phyloP scores from a whole-genome alignment of 371 early-diverging fungal genomes.

The Parasitella parasitica region DNA sequence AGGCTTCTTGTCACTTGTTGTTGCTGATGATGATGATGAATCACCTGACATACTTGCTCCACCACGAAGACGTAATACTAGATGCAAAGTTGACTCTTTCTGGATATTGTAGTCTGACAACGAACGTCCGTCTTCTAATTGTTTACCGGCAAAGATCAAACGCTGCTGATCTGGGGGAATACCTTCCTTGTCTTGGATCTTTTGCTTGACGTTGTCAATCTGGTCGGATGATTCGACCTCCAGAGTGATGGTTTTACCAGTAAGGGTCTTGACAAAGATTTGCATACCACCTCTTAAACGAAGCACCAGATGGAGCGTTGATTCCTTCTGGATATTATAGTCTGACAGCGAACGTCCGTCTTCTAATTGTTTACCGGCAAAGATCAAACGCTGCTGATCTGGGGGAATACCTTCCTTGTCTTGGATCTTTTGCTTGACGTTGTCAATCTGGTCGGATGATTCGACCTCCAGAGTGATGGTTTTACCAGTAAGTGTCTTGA shows the following conservation, averaged over 20 bases:
- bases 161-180: slow-evolving; percentile 86
- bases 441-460: slow-evolving; percentile 93
- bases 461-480: slow-evolving; percentile 94
- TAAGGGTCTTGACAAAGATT: slow-evolving; percentile 78
- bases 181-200: slow-evolving; percentile 93
- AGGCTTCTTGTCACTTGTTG: slow-evolving; percentile 4
- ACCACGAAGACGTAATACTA: slow-evolving; percentile 17
- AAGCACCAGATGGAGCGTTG: slow-evolving; percentile 94
- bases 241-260: slow-evolving; percentile 84
- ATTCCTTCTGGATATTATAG: slow-evolving; percentile 88
- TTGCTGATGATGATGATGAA: not conserved
- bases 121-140: slow-evolving; percentile 91
- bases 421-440: slow-evolving; percentile 94
- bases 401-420: slow-evolving; percentile 98
- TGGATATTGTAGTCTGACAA: slow-evolving; percentile 88
- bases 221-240: slow-evolving; percentile 91
- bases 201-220: slow-evolving; percentile 89
- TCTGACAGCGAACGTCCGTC: slow-evolving; percentile 66
- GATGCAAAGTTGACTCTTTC: slow-evolving; percentile 67
- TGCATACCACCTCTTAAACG: slow-evolving; percentile 88
- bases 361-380: slow-evolving; percentile 97
- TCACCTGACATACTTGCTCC: slow-evolving; percentile 2
- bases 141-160: slow-evolving; percentile 97
- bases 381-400: slow-evolving; percentile 98
- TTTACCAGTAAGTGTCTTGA: slow-evolving; percentile 81